These are phyloP conservation scores for Mycena galericulata DNA, from an alignment of 768 basidiomycete species.

Conservation along the genomic window DNA sequence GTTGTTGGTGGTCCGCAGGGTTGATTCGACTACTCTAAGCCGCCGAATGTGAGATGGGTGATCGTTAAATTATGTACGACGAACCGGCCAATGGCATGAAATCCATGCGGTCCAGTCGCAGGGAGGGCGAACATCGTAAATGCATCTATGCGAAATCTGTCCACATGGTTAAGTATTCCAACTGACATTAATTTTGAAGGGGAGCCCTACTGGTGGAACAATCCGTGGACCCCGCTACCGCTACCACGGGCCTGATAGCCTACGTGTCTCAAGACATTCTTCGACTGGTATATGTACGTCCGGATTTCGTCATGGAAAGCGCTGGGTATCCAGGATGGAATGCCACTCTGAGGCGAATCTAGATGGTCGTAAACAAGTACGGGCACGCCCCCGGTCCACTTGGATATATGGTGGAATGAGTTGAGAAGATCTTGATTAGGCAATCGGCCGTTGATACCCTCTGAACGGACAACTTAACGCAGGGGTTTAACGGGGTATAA, in stretches of 20 bases:
- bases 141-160: conserved; percentile 93
- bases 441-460: conserved; percentile 94
- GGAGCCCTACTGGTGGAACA: conserved; percentile 80
- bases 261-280: conserved; percentile 77
- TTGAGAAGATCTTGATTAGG: conserved; percentile 97
- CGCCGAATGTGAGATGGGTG: conserved; percentile 3
- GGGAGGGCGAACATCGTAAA: conserved; percentile 92
- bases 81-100: conserved; percentile 91
- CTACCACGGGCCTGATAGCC: conserved; percentile 82
- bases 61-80: conserved; percentile 39
- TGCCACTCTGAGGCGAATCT: conserved; percentile 51
- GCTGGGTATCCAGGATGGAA: conserved; percentile 62
- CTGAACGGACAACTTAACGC: conserved; percentile 53
- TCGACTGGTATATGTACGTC: conserved; percentile 68
- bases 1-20: conserved; percentile 92
- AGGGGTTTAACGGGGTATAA: not conserved
- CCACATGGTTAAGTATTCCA: conserved; percentile 10
- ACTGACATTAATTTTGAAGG: not conserved
- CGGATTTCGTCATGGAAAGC: conserved; percentile 59
- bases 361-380: conserved; percentile 85
- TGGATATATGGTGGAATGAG: conserved; percentile 78
- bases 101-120: conserved; percentile 93
- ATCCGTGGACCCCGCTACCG: conserved; percentile 89
- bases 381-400: conserved; percentile 80
- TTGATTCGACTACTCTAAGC: conserved; percentile 84